Conservation (phyloP, 768 basidiomycete genomes). For the Russula griseocarnosa region DNA sequence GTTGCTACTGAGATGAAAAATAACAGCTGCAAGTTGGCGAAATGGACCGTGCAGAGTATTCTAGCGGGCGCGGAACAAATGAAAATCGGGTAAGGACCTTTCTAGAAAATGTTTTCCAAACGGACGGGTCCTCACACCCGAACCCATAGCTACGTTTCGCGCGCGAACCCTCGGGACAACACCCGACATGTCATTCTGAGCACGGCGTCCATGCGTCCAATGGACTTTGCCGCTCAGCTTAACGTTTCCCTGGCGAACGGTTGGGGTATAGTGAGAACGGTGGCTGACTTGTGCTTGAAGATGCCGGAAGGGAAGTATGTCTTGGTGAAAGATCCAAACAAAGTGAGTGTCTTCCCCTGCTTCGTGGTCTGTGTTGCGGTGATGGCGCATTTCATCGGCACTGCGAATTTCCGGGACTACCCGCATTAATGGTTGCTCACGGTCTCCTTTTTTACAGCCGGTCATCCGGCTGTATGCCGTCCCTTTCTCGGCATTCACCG, state of each 20-base stretch:
- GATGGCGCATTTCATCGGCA: background rate
- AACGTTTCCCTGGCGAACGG: conserved; percentile 94
- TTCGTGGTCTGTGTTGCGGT: conserved; percentile 4
- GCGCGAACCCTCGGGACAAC: conserved; percentile 89
- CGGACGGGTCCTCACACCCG: conserved; percentile 18
- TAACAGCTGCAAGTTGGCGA: conserved; percentile 94
- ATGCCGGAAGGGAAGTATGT: conserved; percentile 99
- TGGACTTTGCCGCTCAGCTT: conserved; percentile 91
- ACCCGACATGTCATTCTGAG: conserved; percentile 94
- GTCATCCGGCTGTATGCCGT: conserved; percentile 92
- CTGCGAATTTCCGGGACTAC: conserved; percentile 1
- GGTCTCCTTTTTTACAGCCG: conserved; percentile 51
- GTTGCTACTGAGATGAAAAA: conserved; percentile 99
- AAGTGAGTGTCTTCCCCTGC: conserved; percentile 49
- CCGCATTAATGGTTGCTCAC: conserved; percentile 22
- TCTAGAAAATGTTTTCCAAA: background rate
- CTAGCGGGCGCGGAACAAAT: conserved; percentile 92
- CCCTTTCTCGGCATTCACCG: conserved; percentile 82
- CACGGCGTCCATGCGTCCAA: conserved; percentile 90
- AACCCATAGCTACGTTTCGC: conserved; percentile 79
- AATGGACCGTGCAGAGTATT: conserved; percentile 95
- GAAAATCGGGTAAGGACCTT: conserved; percentile 82
- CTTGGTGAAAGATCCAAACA: conserved; percentile 96
- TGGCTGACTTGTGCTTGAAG: conserved; percentile 92
- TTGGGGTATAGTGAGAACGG: conserved; percentile 96